phyloP scores from a whole-genome alignment of 352 stramenopile genomes.

The Thalassiosira allenii region DNA sequence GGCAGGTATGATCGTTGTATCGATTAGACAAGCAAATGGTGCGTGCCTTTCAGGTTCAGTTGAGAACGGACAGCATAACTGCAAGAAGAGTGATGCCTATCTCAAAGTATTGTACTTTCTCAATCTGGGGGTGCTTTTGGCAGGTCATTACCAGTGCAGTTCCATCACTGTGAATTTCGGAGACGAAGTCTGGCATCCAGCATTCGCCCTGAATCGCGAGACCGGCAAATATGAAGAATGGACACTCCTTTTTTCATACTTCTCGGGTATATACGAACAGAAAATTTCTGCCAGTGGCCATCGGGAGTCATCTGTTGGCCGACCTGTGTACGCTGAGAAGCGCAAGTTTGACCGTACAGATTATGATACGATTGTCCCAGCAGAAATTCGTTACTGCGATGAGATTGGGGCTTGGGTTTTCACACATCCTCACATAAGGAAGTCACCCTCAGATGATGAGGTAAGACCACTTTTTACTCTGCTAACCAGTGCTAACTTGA shows the following conservation, averaged over 20 bases:
- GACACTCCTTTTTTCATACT: conserved; percentile 37
- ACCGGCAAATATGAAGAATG: neutral
- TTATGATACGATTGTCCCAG: conserved; percentile 11
- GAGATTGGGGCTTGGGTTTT: conserved; percentile 29
- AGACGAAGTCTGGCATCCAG: conserved; percentile 20
- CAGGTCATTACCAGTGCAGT: conserved; percentile 19
- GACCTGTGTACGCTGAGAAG: conserved; percentile 18
- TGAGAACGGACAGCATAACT: neutral
- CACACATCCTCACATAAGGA: conserved; percentile 25
- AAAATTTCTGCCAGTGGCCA: no score
- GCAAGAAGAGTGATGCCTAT: neutral
- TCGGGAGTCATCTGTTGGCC: conserved; percentile 5
- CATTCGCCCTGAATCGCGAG: neutral
- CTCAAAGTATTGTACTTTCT: conserved; percentile 36
- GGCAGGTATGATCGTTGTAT: conserved; percentile 20
- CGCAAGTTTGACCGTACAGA: conserved; percentile 9
- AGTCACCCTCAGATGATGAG: conserved; percentile 14
- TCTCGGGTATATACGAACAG: conserved; percentile 22
- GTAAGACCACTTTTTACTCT: no score
- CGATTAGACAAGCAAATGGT: conserved; percentile 13
- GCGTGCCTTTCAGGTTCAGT: no score
- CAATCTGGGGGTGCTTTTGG: conserved; percentile 9
- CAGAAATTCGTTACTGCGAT: conserved; percentile 37
- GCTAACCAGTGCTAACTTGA: no score
- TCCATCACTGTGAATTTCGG: conserved; percentile 21